Evolutionary conservation across 202 grass and related monocot species (phyloP).

Genomic region (Musa balbisiana): DNA sequence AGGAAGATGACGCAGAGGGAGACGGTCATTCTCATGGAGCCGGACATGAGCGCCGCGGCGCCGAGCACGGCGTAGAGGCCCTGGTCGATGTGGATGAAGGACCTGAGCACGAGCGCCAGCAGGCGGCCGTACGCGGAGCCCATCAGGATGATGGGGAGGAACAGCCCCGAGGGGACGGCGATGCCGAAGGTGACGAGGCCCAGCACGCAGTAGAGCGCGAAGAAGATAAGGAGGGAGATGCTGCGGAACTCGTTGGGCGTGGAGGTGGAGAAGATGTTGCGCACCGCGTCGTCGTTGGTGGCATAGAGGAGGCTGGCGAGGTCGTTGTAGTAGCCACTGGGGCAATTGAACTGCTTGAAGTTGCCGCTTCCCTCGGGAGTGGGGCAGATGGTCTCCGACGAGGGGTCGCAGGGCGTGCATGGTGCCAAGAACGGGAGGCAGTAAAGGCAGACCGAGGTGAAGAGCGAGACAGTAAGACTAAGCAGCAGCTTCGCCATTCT

Average conservation of each 20-base stretch:
- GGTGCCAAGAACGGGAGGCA: conserved; percentile 60
- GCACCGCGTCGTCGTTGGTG: conserved; percentile 77
- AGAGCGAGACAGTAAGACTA: conserved; percentile 36
- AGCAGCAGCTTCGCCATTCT: conserved; percentile 56
- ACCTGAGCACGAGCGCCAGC: conserved; percentile 29
- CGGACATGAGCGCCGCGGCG: conserved; percentile 84
- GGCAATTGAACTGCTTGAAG: conserved; percentile 99
- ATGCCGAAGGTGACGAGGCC: conserved; percentile 96
- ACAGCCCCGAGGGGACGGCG: conserved; percentile 80
- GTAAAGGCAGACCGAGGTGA: conserved; percentile 71
- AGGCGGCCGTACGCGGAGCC: conserved; percentile 90
- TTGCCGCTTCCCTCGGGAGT: conserved; percentile 55
- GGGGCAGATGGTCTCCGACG: conserved; percentile 35
- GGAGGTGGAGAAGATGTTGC: conserved; percentile 87
- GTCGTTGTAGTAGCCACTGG: conserved; percentile 70
- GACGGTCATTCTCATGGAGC: conserved; percentile 92
- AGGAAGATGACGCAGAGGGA: conserved; percentile 94
- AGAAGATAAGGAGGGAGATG: conserved; percentile 76
- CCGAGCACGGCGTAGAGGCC: conserved; percentile 90
- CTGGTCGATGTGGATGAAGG: conserved; percentile 48
- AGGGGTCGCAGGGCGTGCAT: conserved; percentile 58
- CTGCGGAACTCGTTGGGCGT: conserved; percentile 63
- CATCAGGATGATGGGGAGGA: conserved; percentile 98
- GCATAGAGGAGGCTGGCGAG: conserved; percentile 84
- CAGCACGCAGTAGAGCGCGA: conserved; percentile 65